Percentiles rank a stretch among this genome's conserved stretches.
These are phyloP conservation scores for Sclerotinia sclerotiorum DNA, from an alignment of 2,329 filamentous ascomycete species.

Conservation along the genomic window DNA sequence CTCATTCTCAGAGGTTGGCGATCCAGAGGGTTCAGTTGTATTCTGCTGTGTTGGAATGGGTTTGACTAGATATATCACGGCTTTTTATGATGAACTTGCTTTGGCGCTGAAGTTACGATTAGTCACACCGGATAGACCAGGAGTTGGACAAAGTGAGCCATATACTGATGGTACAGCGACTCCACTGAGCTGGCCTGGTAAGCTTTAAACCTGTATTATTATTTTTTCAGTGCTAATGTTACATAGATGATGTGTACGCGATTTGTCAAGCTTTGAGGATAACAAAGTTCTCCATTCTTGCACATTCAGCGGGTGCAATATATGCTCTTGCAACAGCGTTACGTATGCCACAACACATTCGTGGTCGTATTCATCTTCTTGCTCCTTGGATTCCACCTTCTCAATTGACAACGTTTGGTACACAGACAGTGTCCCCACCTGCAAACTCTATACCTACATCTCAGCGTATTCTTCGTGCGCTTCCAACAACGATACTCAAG, in stretches of 20 bases:
- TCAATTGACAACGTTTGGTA: conserved; percentile 77
- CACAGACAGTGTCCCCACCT: conserved; percentile 71
- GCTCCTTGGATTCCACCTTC: conserved; percentile 98
- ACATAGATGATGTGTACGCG: conserved; percentile 75
- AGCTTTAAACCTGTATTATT: conserved; percentile 40
- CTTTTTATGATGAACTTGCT: conserved; percentile 95
- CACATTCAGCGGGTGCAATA: conserved; percentile 96
- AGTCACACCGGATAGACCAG: conserved; percentile 91
- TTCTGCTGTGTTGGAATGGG: conserved; percentile 99
- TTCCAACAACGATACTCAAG: conserved; percentile 88
- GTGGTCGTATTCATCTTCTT: conserved; percentile 88
- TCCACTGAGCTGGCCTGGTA: conserved; percentile 91
- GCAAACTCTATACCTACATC: conserved; percentile 86
- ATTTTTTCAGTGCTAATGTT: conserved; percentile 33
- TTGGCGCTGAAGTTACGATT: conserved; percentile 82
- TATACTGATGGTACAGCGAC: conserved; percentile 80
- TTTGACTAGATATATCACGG: conserved; percentile 89
- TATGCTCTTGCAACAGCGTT: conserved; percentile 94
- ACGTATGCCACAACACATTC: conserved; percentile 93
- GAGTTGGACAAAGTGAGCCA: conserved; percentile 86
- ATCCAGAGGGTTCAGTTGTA: conserved; percentile 85
- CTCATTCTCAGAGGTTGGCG: conserved; percentile 94
- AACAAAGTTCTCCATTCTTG: conserved; percentile 92
- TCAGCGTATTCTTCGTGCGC: conserved; percentile 83
- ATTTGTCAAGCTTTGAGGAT: conserved; percentile 92